A percentile compares a stretch with the other conserved stretches of the same genome.
These are phyloP conservation scores for Pichia californica DNA, from an alignment of 805 yeast genomes.

Conservation along the genomic window DNA sequence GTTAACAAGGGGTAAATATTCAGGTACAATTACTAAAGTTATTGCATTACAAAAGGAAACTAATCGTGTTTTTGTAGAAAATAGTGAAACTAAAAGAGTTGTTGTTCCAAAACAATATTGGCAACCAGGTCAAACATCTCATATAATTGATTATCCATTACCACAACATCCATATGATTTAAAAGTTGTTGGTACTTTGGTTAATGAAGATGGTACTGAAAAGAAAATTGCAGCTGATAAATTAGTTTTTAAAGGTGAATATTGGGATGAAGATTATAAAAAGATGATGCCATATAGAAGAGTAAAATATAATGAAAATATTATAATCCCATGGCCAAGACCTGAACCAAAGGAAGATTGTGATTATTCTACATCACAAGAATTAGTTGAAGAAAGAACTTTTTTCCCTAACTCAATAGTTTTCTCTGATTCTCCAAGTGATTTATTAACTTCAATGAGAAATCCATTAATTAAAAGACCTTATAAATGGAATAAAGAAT, in stretches of 20 bases:
- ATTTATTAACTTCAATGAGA: constrained; percentile 57
- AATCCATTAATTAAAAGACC: constrained; percentile 60
- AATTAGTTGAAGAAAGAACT: constrained; percentile 61
- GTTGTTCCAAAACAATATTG: constrained; percentile 70
- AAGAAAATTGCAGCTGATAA: constrained; percentile 76
- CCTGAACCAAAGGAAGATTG: constrained; percentile 57
- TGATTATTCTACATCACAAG: constrained; percentile 48
- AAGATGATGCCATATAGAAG: constrained; percentile 71
- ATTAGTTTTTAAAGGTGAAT: constrained; percentile 57
- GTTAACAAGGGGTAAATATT: constrained; percentile 59
- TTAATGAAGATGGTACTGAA: constrained; percentile 55
- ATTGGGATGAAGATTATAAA: constrained; percentile 70
- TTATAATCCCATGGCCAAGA: constrained; percentile 86
- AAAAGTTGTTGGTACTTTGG: constrained; percentile 72
- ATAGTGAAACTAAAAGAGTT: constrained; percentile 55
- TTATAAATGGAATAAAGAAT: constrained; percentile 49
- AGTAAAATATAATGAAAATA: constrained; percentile 59
- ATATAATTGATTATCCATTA: constrained; percentile 63
- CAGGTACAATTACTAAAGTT: constrained; percentile 70
- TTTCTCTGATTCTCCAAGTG: constrained; percentile 62
- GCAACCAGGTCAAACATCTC: constrained; percentile 65
- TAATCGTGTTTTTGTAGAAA: constrained; percentile 61
- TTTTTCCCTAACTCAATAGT: constrained; percentile 64
- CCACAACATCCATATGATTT: constrained; percentile 54
- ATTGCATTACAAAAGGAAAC: constrained; percentile 51